Base-by-base conservation (phyloP, 2,329 filamentous ascomycete species). In the Venturia asperata region DNA sequence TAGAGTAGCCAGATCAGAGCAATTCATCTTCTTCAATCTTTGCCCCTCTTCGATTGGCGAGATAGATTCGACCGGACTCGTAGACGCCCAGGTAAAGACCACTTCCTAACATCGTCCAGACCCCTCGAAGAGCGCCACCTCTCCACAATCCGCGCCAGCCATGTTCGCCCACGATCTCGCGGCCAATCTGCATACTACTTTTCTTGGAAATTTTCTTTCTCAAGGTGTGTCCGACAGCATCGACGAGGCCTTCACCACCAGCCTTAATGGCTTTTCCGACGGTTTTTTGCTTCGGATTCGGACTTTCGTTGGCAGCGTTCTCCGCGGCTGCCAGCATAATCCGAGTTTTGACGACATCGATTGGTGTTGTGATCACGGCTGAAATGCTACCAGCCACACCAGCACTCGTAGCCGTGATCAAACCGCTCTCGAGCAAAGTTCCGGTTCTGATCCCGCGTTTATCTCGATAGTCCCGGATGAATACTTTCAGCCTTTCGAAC, bases 31-130 rank as follows among this genome's bases (percentile, higher is more conserved):
- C 75, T 62, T 77, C 72, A 1, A 79, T 68, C 10, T 71, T 67
- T 39, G 79, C 77, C 3, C 79, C 79, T 67, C 79, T 72, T 67
- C 79, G 70, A 9, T 71, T 71, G 2, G 79, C 80, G 47, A 82
- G 67, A 68, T 77, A 81, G 11, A 81, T 74, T 72, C 91, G 87
- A 11, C 89, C 88, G 68, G 87, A 87, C 75, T 96, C 92, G 76
- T 96, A 96, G 55, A 89, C 88, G 30, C 91, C 90, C 52, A 96
- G 77, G 79, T 96, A 96, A 65, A 96, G 77, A 3, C 91, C 91
- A 72, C 89, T 89, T 0, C 91, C 91, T 5, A 95, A 69, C 64
- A 91, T 87, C 17, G 92, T 94, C 92, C 92, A 96, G 1, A 83
- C 83, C 10, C 83, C 86, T 67, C 92, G 83, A 69, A 96, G 77